These are phyloP conservation scores for Tolypocladium tundrense DNA, from an alignment of 2,329 filamentous ascomycete species.

Conservation along the genomic window DNA sequence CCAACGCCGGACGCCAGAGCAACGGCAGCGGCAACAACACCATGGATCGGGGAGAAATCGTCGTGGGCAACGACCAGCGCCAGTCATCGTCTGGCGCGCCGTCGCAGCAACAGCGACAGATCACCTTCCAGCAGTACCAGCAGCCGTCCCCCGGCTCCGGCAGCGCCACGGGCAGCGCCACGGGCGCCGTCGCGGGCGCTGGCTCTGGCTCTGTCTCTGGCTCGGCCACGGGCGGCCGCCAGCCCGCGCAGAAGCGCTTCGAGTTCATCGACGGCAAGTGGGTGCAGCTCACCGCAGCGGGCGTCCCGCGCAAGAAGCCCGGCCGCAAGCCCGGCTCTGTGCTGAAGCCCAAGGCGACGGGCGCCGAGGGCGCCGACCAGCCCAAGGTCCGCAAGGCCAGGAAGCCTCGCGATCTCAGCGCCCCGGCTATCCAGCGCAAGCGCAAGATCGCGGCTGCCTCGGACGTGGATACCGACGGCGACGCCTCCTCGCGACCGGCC, in stretches of 20 bases:
- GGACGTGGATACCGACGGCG: slow-evolving; percentile 25
- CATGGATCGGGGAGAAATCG: slow-evolving; percentile 35
- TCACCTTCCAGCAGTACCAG: slow-evolving; percentile 16
- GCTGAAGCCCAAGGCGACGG: slow-evolving; percentile 28
- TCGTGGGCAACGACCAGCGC: slow-evolving; percentile 31
- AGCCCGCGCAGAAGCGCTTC: slow-evolving; percentile 17
- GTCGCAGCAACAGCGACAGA: slow-evolving; percentile 8
- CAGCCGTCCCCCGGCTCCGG: slow-evolving; percentile 11
- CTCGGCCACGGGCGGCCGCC: slow-evolving; percentile 11
- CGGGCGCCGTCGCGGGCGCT: background rate
- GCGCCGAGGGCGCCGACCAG: slow-evolving; percentile 26
- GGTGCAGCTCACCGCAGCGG: slow-evolving; percentile 45
- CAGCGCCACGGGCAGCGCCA: background rate
- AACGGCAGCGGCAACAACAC: slow-evolving; percentile 17
- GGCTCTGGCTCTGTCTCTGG: slow-evolving; percentile 15
- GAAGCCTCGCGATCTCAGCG: slow-evolving; percentile 51
- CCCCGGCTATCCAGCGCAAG: slow-evolving; percentile 42
- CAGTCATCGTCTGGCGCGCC: slow-evolving; percentile 3
- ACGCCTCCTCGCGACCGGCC: slow-evolving; percentile 13
- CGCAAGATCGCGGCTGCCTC: slow-evolving; percentile 36
- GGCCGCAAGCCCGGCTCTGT: slow-evolving; percentile 53
- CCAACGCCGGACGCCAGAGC: slow-evolving; percentile 16
- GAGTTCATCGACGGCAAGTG: slow-evolving; percentile 27
- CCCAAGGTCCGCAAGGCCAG: slow-evolving; percentile 42
- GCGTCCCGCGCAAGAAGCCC: slow-evolving; percentile 51